Evolutionary conservation across 495 filamentous ascomycete genomes (phyloP).

Genomic region (Geopyxis carbonaria): DNA sequence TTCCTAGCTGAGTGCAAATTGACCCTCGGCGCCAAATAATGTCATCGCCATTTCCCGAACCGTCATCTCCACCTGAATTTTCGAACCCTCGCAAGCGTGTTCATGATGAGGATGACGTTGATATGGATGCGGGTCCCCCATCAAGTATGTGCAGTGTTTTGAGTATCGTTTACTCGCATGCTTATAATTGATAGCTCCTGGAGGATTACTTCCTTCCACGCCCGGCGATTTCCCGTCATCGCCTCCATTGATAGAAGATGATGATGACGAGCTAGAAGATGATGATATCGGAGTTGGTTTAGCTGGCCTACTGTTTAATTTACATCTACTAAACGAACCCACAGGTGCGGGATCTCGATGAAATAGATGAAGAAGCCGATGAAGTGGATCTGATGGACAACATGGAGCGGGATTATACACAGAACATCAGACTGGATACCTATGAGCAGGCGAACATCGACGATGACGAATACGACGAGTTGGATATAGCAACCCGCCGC

Average conservation of each 20-base stretch:
- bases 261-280: constrained; percentile 21
- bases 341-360: constrained; percentile 52
- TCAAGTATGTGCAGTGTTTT: background rate
- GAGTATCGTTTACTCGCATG: too few relatives aligned
- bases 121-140: background rate
- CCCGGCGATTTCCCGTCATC: constrained; percentile 22
- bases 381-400: constrained; percentile 60
- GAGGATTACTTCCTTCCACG: constrained; percentile 13
- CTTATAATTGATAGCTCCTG: too few relatives aligned
- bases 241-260: constrained; percentile 22
- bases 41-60: constrained; percentile 20
- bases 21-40: constrained; percentile 6
- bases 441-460: constrained; percentile 63
- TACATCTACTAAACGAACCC: background rate
- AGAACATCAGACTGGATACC: constrained; percentile 31
- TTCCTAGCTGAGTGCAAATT: background rate
- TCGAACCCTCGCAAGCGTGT: constrained; percentile 20
- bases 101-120: constrained; percentile 19
- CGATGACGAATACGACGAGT: constrained; percentile 61
- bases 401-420: constrained; percentile 22
- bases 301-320: background rate
- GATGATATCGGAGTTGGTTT: constrained; percentile 19
- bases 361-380: constrained; percentile 87
- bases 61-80: constrained; percentile 17
- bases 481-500: constrained; percentile 51